phyloP scores from a whole-genome alignment of 495 filamentous ascomycete species.

The Penicillium atrosanguineum region DNA sequence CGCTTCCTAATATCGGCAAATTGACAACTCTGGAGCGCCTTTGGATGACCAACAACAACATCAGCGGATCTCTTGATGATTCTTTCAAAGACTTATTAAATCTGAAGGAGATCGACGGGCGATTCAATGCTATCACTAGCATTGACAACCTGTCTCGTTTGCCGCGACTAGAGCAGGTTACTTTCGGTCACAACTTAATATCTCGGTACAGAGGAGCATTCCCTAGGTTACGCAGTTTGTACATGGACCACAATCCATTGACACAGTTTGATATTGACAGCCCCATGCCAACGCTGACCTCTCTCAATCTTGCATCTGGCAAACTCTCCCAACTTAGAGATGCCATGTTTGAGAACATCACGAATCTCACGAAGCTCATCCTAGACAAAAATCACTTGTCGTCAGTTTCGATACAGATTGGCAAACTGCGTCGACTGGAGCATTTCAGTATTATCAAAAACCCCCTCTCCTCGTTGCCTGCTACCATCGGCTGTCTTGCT shows the following conservation, averaged over 20 bases:
- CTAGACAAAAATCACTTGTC: constrained; percentile 96
- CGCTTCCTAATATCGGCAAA: constrained; percentile 74
- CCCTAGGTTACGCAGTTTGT: constrained; percentile 74
- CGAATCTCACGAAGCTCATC: constrained; percentile 79
- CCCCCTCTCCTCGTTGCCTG: constrained; percentile 73
- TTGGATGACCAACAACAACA: constrained; percentile 91
- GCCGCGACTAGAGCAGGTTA: constrained; percentile 80
- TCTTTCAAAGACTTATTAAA: constrained; percentile 68
- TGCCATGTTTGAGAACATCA: constrained; percentile 80
- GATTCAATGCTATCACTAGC: constrained; percentile 82
- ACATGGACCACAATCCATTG: constrained; percentile 88
- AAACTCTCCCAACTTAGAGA: constrained; percentile 86
- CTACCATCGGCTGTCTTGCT: constrained; percentile 78
- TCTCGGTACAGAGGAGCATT: constrained; percentile 85
- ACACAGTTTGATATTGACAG: constrained; percentile 83
- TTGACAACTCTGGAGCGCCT: constrained; percentile 79
- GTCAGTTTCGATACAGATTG: constrained; percentile 78
- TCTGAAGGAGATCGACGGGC: constrained; percentile 87
- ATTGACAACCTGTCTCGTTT: constrained; percentile 82
- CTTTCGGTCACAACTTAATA: constrained; percentile 86
- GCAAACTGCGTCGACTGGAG: constrained; percentile 78
- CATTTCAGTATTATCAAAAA: constrained; percentile 94
- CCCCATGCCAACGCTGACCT: constrained; percentile 74
- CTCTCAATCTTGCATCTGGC: constrained; percentile 80
- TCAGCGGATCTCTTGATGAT: constrained; percentile 68